Conservation (phyloP, 2,329 filamentous ascomycete genomes). For the Fonsecaea nubica region DNA sequence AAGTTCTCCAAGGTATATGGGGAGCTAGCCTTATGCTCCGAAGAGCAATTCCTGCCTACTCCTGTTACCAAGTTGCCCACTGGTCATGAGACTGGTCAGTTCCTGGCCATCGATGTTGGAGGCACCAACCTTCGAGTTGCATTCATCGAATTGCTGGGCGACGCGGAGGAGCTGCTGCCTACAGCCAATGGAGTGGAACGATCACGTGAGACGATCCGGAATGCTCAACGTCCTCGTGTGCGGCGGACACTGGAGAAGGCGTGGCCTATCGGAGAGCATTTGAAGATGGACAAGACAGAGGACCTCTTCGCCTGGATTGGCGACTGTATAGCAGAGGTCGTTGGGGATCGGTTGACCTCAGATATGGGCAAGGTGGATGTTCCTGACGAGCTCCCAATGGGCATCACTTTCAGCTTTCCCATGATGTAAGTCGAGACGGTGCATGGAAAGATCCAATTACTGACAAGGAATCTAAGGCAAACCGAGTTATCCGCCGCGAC, state of each 20-base stretch:
- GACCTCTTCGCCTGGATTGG: slow-evolving; percentile 84
- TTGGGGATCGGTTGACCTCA: slow-evolving; percentile 58
- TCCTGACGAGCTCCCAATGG: slow-evolving; percentile 56
- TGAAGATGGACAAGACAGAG: slow-evolving; percentile 76
- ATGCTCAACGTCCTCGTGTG: slow-evolving; percentile 59
- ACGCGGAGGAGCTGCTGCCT: slow-evolving; percentile 45
- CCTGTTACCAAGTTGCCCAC: slow-evolving; percentile 56
- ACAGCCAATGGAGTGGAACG: slow-evolving; percentile 42
- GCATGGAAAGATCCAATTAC: neutral
- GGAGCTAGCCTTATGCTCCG: slow-evolving; percentile 52
- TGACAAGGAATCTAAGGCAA: slow-evolving; percentile 49
- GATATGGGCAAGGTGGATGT: slow-evolving; percentile 49
- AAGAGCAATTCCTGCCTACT: slow-evolving; percentile 56
- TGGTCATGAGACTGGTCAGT: slow-evolving; percentile 61
- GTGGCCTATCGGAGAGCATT: slow-evolving; percentile 75
- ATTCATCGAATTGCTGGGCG: slow-evolving; percentile 61
- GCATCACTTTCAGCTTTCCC: slow-evolving; percentile 58
- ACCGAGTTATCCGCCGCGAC: slow-evolving; percentile 61
- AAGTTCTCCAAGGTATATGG: slow-evolving; percentile 54
- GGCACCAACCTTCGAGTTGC: slow-evolving; percentile 63
- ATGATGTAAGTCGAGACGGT: slow-evolving; percentile 51
- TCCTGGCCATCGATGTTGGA: slow-evolving; percentile 64
- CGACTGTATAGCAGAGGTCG: slow-evolving; percentile 74
- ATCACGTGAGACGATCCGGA: slow-evolving; percentile 53
- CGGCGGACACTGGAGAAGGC: slow-evolving; percentile 69